phyloP scores from a whole-genome alignment of 1,139 yeast genomes.

The Eremothecium cymbalariae region DNA sequence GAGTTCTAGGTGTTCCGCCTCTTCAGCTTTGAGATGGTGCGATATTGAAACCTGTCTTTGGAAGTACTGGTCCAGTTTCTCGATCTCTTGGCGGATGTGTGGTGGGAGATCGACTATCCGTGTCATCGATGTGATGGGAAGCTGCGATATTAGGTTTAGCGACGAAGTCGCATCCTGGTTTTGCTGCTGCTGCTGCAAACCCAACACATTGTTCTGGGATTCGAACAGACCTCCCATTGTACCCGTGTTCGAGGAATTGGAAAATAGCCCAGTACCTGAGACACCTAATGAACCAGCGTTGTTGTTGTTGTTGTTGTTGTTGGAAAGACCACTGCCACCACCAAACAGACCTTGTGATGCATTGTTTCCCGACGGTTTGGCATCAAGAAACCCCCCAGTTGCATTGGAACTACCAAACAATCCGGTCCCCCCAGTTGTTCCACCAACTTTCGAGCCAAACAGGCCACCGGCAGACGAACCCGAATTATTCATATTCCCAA shows the following conservation, averaged over 20 bases:
- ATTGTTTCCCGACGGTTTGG: conserved; percentile 13
- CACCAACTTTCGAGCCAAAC: conserved; percentile 21
- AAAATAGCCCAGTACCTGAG: conserved; percentile 5
- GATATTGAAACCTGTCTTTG: conserved; percentile 77
- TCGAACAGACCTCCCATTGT: conserved; percentile 39
- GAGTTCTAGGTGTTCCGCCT: conserved; percentile 56
- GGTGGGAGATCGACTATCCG: conserved; percentile 80
- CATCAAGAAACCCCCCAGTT: conserved; percentile 17
- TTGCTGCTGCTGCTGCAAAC: conserved; percentile 30
- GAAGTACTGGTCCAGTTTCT: conserved; percentile 75
- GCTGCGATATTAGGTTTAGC: conserved; percentile 28
- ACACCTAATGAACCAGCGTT: background rate
- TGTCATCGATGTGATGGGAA: conserved; percentile 72
- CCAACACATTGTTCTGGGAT: conserved; percentile 22
- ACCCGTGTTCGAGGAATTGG: conserved; percentile 23
- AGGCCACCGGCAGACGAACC: conserved; percentile 18
- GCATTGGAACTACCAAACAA: conserved; percentile 8
- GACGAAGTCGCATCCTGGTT: conserved; percentile 36
- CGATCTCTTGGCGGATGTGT: conserved; percentile 65
- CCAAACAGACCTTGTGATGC: background rate
- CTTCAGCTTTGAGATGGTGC: conserved; percentile 62
- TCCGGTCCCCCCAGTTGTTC: conserved; percentile 10
- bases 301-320: background rate
- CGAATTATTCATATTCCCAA: conserved; percentile 30
- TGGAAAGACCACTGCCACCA: background rate